Evolutionary conservation across 164 flowering plant species (phyloP).

Genomic region (Vitis amurensis): DNA sequence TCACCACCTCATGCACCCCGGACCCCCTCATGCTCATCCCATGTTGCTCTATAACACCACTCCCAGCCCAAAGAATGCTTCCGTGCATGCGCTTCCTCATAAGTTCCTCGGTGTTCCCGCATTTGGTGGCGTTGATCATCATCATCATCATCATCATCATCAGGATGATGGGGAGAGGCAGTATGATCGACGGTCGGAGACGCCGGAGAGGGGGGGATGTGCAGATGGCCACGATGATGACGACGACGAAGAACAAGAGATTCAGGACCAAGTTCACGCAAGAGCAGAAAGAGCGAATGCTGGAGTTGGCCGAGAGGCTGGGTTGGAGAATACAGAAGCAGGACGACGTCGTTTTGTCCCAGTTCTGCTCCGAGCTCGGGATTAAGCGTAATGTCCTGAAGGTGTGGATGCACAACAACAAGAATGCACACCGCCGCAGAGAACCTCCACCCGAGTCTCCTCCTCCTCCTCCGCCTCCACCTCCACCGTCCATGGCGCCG

Average conservation of each 20-base stretch:
- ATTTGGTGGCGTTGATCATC: constrained; percentile 1
- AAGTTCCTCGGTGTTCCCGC: background rate
- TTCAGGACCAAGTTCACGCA: constrained; percentile 29
- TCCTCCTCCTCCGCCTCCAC: background rate
- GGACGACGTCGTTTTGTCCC: constrained; percentile 18
- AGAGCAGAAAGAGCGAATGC: constrained; percentile 34
- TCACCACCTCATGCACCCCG: constrained; percentile 8
- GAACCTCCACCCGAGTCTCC: background rate
- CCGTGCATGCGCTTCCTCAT: background rate
- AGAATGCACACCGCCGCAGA: constrained; percentile 25
- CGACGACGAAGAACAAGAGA: constrained; percentile 12
- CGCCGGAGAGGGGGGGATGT: constrained; percentile 25
- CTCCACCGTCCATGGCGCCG: background rate
- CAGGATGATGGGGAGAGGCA: background rate
- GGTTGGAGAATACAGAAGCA: constrained; percentile 28
- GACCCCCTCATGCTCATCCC: background rate
- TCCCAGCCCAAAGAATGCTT: background rate
- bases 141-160: background rate
- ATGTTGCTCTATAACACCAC: constrained; percentile 1
- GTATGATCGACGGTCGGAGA: constrained; percentile 31
- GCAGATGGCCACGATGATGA: background rate
- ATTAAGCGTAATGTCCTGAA: constrained; percentile 26
- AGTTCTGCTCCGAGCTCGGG: constrained; percentile 27
- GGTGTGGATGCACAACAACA: constrained; percentile 49
- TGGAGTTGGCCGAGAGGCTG: constrained; percentile 27